phyloP scores from a whole-genome alignment of 2,329 filamentous ascomycete genomes.

The Colletotrichum cordylinicola region DNA sequence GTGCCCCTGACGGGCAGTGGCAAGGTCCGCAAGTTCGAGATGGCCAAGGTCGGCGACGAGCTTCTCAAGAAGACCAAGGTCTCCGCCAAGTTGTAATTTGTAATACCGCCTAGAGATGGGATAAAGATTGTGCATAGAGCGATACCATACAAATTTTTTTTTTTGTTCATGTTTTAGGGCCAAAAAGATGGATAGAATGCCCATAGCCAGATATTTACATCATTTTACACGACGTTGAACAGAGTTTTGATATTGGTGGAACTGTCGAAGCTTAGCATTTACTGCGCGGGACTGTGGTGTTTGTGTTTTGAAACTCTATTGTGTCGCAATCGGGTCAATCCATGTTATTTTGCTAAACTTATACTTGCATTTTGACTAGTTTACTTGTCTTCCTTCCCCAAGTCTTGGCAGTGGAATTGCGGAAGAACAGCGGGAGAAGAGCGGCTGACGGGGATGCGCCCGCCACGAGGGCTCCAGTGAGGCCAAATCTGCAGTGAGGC shows the following conservation, averaged over 20 bases:
- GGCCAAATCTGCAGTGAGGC: neutral
- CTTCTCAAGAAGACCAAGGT: slow-evolving; percentile 53
- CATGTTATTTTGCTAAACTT: neutral
- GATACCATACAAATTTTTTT: slow-evolving; percentile 5
- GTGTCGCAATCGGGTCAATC: neutral
- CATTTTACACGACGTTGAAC: neutral
- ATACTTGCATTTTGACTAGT: neutral
- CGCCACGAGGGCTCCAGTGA: neutral
- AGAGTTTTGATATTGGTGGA: neutral
- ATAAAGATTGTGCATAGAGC: neutral
- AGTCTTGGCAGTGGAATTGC: neutral
- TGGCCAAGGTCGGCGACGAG: slow-evolving; percentile 61
- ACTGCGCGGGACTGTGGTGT: neutral
- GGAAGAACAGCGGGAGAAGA: neutral
- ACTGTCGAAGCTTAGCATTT: neutral
- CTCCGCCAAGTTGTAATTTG: slow-evolving; percentile 47
- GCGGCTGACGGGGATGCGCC: neutral
- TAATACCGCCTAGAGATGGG: neutral
- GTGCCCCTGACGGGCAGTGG: slow-evolving; percentile 75
- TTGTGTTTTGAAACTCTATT: neutral
- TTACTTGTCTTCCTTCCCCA: neutral
- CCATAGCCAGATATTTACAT: neutral
- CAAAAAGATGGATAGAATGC: neutral
- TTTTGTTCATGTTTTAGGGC: neutral
- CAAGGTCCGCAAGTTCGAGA: slow-evolving; percentile 73